These are phyloP conservation scores for Paraurostyla sp. DNA, from an alignment of 73 alveolate genomes.

Conservation along the genomic window DNA sequence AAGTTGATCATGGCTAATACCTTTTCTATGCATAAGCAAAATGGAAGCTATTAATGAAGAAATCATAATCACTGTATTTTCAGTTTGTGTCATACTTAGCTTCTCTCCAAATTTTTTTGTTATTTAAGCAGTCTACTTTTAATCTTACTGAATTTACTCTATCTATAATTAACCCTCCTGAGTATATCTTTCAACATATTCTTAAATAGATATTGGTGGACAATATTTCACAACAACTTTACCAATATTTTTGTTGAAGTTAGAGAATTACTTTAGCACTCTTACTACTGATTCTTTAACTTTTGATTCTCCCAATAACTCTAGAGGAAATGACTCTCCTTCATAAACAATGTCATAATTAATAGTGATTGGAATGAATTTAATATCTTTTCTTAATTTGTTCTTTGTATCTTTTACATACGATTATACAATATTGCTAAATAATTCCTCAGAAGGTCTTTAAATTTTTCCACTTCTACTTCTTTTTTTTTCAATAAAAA, in stretches of 20 bases:
- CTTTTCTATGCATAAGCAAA: constrained; percentile 85
- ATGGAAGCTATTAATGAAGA: constrained; percentile 89
- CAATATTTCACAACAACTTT: constrained; percentile 85
- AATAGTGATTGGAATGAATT: constrained; percentile 90
- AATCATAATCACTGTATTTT: constrained; percentile 74
- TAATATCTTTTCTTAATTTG: constrained; percentile 75
- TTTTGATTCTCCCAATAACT: constrained; percentile 91
- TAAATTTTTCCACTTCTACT: constrained; percentile 89
- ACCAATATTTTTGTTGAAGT: constrained; percentile 70
- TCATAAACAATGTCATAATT: constrained; percentile 92
- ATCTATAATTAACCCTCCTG: background rate
- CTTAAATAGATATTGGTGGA: constrained; percentile 78
- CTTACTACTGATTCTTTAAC: constrained; percentile 83
- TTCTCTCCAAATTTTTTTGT: constrained; percentile 48
- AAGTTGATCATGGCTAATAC: constrained; percentile 85
- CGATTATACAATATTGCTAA: constrained; percentile 78
- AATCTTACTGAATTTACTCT: background rate
- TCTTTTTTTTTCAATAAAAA: constrained; percentile 92
- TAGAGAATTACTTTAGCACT: constrained; percentile 69
- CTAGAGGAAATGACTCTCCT: constrained; percentile 94
- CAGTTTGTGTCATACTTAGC: constrained; percentile 49
- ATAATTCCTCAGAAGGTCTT: constrained; percentile 80
- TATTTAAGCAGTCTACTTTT: constrained; percentile 17
- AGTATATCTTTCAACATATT: constrained; percentile 10
- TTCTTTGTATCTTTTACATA: constrained; percentile 54